A percentile compares a stretch with the other conserved stretches of the same genome.
Conservation (phyloP, 129 eudicot genomes). For the Silybum marianum region DNA sequence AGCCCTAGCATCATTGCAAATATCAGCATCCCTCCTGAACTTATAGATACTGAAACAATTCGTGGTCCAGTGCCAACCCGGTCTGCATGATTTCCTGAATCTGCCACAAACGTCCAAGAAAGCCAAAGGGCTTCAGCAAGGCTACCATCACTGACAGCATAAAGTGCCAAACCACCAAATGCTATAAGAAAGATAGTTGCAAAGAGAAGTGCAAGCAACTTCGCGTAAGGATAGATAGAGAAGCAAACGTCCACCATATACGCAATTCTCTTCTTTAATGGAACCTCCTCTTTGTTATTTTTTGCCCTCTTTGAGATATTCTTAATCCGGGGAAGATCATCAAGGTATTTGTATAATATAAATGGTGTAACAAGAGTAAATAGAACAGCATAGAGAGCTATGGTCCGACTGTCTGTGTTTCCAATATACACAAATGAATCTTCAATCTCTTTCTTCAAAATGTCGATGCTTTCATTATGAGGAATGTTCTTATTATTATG, state of each 20-base stretch:
- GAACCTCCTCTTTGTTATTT: conserved; percentile 79
- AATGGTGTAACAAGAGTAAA: conserved; percentile 78
- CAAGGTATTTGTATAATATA: conserved; percentile 73
- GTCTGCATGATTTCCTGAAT: conserved; percentile 98
- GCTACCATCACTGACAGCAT: conserved; percentile 87
- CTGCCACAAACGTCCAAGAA: conserved; percentile 96
- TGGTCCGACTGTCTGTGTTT: conserved; percentile 52
- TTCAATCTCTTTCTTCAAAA: conserved; percentile 38
- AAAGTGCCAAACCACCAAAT: conserved; percentile 95
- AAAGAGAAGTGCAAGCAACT: conserved; percentile 92
- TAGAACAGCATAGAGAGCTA: conserved; percentile 70
- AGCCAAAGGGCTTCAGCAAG: conserved; percentile 94
- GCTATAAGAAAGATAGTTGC: conserved; percentile 94
- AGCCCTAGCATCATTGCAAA: conserved; percentile 99
- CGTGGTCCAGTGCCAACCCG: conserved; percentile 89
- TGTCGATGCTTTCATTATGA: conserved; percentile 27
- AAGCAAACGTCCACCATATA: conserved; percentile 92
- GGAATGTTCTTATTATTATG: conserved; percentile 37
- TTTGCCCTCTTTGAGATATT: conserved; percentile 47
- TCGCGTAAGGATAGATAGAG: conserved; percentile 94
- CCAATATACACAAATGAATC: conserved; percentile 39
- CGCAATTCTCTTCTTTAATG: conserved; percentile 88
- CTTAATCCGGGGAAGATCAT: conserved; percentile 64
- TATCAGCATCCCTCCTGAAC: conserved; percentile 98
- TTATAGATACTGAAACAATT: conserved; percentile 90